phyloP scores from a whole-genome alignment of 148 eudicot genomes.

The Rhododendron griersonianum region DNA sequence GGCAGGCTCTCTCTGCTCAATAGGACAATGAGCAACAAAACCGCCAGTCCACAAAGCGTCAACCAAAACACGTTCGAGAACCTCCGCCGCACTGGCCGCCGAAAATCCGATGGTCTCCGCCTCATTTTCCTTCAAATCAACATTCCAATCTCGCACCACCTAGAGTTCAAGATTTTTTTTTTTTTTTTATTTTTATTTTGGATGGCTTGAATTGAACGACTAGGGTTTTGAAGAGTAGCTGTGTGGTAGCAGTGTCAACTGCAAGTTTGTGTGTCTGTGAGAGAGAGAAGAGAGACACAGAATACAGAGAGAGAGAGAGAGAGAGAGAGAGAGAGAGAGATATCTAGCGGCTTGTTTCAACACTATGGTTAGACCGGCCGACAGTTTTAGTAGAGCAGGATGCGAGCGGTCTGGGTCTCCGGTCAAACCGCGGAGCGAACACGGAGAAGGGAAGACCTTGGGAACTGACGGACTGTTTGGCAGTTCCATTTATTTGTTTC shows the following conservation, averaged over 20 bases:
- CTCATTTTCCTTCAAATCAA: slow-evolving; percentile 32
- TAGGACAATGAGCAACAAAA: slow-evolving; percentile 52
- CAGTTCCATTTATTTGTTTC: background rate
- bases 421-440: background rate
- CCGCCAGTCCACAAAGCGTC: slow-evolving; percentile 46
- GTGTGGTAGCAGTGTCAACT: background rate
- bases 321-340: background rate
- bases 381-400: background rate
- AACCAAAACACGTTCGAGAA: slow-evolving; percentile 64
- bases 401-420: background rate
- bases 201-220: background rate
- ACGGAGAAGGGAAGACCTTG: background rate
- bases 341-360: background rate
- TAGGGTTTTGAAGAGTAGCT: slow-evolving; percentile 6
- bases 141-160: background rate
- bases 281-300: background rate
- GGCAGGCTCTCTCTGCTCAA: slow-evolving; percentile 54
- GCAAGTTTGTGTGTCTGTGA: background rate
- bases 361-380: background rate
- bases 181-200: too few species aligned
- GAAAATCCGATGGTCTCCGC: slow-evolving; percentile 54
- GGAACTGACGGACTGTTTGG: background rate
- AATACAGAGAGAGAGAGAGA: too few species aligned
- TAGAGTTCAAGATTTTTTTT: background rate
- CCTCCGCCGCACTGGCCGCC: slow-evolving; percentile 63